phyloP scores from a whole-genome alignment of 371 early-diverging fungal genomes.

The Mucor mucedo region DNA sequence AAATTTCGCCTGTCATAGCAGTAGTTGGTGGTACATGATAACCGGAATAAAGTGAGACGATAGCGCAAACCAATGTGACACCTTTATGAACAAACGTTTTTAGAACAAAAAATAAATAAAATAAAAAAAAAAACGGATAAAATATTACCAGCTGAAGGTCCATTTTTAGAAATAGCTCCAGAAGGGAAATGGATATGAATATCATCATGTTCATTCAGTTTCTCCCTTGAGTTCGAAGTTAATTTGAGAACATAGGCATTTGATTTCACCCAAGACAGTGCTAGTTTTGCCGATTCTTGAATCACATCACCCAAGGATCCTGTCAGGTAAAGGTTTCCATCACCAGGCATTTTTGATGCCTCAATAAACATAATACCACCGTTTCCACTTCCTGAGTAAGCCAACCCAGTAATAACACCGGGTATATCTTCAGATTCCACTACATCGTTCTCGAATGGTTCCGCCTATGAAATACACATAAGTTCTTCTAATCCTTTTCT shows the following conservation, averaged over 20 bases:
- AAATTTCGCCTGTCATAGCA: slow-evolving; percentile 92
- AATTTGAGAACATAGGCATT: slow-evolving; percentile 69
- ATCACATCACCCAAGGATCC: slow-evolving; percentile 87
- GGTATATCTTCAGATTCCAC: slow-evolving; percentile 63
- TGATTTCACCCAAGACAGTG: slow-evolving; percentile 79
- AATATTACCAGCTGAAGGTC: slow-evolving; percentile 68
- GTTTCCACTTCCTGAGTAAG: slow-evolving; percentile 79
- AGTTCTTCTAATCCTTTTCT: not conserved
- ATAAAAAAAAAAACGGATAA: not conserved
- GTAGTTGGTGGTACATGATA: slow-evolving; percentile 56
- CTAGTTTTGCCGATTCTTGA: slow-evolving; percentile 85
- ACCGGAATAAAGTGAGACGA: slow-evolving; percentile 75
- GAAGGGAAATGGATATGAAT: slow-evolving; percentile 87
- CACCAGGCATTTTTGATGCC: slow-evolving; percentile 78
- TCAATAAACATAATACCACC: slow-evolving; percentile 84
- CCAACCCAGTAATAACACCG: slow-evolving; percentile 85
- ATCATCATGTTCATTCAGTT: slow-evolving; percentile 62
- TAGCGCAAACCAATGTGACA: slow-evolving; percentile 73
- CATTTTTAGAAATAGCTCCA: slow-evolving; percentile 88
- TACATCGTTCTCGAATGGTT: slow-evolving; percentile 65
- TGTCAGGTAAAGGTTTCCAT: slow-evolving; percentile 42
- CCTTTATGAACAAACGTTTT: not conserved
- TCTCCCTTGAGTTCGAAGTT: slow-evolving; percentile 40
- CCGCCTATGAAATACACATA: not conserved
- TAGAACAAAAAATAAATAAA: not conserved